These are phyloP conservation scores for Ensete glaucum DNA, from an alignment of 176 grass and related monocot genomes.

Conservation along the genomic window DNA sequence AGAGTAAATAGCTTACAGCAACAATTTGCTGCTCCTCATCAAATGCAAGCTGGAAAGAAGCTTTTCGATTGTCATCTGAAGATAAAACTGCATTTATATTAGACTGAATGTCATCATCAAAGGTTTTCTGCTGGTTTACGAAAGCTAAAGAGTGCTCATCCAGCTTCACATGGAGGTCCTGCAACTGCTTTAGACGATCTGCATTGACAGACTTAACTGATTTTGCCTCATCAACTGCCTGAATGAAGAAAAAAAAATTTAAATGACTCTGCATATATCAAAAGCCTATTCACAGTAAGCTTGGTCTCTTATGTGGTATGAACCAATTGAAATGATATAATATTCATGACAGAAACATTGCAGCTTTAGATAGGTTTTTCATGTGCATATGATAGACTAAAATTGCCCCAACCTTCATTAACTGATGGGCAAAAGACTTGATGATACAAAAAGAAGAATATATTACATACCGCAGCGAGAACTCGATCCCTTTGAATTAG, in stretches of 20 bases:
- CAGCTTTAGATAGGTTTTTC: background rate
- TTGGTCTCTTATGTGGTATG: no score
- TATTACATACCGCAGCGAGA: conserved; percentile 46
- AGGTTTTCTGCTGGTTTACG: conserved; percentile 48
- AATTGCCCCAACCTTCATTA: background rate
- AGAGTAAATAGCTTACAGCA: conserved; percentile 49
- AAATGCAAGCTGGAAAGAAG: conserved; percentile 66
- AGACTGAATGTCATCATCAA: conserved; percentile 87
- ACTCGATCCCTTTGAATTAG: conserved; percentile 89
- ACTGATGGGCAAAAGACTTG: background rate
- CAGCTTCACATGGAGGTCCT: conserved; percentile 70
- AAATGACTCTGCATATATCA: conserved; percentile 13
- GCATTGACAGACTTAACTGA: conserved; percentile 54
- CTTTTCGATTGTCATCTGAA: conserved; percentile 68
- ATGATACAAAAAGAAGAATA: conserved; percentile 16
- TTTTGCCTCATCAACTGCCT: conserved; percentile 83
- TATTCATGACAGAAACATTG: no score
- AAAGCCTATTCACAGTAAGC: background rate
- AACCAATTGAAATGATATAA: no score
- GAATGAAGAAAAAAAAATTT: conserved; percentile 27
- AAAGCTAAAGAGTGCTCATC: conserved; percentile 55
- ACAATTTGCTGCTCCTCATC: conserved; percentile 96
- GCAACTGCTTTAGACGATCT: conserved; percentile 78
- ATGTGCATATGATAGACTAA: background rate
- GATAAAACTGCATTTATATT: conserved; percentile 60